These are phyloP conservation scores for Trichomonas tenax DNA, from an alignment of 208 protist genomes.

Conservation along the genomic window DNA sequence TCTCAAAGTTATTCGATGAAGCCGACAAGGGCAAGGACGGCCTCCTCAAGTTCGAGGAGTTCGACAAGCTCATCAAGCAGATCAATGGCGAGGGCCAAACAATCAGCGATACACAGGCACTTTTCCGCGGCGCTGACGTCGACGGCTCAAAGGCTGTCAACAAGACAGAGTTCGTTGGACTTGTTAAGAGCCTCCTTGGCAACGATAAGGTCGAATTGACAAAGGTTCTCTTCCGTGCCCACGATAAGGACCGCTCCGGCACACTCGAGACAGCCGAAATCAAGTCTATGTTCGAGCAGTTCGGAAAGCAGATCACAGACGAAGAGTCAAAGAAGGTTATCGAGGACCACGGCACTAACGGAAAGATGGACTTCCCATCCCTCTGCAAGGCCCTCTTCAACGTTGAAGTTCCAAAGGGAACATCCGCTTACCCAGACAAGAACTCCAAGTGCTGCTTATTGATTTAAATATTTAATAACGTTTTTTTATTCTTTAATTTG, in stretches of 20 bases:
- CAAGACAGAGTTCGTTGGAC: not conserved
- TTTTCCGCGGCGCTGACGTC: not conserved
- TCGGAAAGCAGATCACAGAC: not conserved
- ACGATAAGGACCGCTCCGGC: not conserved
- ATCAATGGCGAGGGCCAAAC: not conserved
- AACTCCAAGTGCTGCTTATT: not conserved
- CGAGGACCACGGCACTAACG: not conserved
- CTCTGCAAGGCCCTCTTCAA: not conserved
- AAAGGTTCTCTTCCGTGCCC: not conserved
- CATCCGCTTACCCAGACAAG: not conserved
- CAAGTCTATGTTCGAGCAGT: not conserved
- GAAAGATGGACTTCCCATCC: not conserved
- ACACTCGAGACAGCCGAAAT: not conserved
- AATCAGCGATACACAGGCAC: not conserved
- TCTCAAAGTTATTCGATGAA: not conserved
- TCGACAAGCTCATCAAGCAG: not conserved
- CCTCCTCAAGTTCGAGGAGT: not conserved
- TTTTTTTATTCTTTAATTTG: not conserved
- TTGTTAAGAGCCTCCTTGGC: not conserved
- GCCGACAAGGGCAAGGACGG: not conserved
- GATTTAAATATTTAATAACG: not conserved
- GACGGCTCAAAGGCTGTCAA: not conserved
- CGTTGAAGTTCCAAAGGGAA: not conserved
- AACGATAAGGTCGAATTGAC: not conserved
- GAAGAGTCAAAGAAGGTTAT: not conserved